Percentiles rank a stretch among this genome's conserved stretches.
Conservation (phyloP, 805 yeast species). For the Candida ipomoeae region DNA sequence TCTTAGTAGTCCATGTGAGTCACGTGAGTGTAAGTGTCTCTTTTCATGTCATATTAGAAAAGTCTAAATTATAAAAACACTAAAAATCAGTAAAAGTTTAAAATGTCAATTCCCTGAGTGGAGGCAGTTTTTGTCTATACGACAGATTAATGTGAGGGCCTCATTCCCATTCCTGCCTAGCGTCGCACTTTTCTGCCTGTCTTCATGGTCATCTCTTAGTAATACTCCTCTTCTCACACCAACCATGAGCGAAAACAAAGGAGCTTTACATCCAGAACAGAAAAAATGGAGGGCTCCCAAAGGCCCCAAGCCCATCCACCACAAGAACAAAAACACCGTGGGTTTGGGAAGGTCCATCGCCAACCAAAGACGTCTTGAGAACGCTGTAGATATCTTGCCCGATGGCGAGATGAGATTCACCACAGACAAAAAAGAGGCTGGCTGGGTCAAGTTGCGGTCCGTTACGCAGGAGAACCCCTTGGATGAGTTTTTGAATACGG, state of each 20-base stretch:
- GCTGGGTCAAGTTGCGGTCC: constrained; percentile 86
- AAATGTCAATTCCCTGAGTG: too few relatives aligned
- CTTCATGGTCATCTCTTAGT: constrained; percentile 1
- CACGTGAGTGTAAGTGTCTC: too few relatives aligned
- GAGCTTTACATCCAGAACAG: constrained; percentile 41
- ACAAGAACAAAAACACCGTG: constrained; percentile 75
- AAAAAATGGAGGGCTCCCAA: constrained; percentile 85
- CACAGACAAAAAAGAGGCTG: constrained; percentile 77
- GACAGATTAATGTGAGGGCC: neutral
- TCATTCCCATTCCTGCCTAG: constrained; percentile 3
- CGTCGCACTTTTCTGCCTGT: constrained; percentile 5
- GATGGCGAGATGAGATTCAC: constrained; percentile 89
- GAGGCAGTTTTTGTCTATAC: too few relatives aligned
- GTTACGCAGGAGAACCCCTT: constrained; percentile 92
- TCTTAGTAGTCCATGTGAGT: too few relatives aligned
- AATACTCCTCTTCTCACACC: constrained; percentile 6
- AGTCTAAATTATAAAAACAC: too few relatives aligned
- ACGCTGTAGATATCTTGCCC: constrained; percentile 66
- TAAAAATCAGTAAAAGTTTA: too few relatives aligned
- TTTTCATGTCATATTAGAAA: too few relatives aligned
- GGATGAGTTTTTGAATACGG: constrained; percentile 93
- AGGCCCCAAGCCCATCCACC: constrained; percentile 88
- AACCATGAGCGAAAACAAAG: constrained; percentile 30
- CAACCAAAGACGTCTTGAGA: constrained; percentile 66
- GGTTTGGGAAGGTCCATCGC: constrained; percentile 85